phyloP scores from a whole-genome alignment of 148 eudicot species.

The Rhododendron ovatum region DNA sequence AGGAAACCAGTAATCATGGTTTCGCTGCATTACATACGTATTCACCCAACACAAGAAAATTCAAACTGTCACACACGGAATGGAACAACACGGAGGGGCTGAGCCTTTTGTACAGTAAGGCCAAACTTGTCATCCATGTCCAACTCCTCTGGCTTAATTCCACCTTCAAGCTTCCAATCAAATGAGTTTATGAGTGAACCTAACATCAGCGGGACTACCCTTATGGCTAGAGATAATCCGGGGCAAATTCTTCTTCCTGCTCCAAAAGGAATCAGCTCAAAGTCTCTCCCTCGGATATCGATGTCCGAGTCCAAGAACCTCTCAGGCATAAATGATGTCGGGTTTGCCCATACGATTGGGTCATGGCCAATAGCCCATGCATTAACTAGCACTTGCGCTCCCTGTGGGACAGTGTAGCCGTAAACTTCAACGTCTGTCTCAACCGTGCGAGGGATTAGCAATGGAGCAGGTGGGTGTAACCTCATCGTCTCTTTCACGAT shows the following conservation, averaged over 20 bases:
- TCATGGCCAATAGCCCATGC: constrained; percentile 8
- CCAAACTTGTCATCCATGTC: not conserved
- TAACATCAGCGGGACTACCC: constrained; percentile 1
- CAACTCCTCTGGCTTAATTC: not conserved
- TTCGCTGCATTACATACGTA: not conserved
- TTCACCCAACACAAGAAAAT: not conserved
- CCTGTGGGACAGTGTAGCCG: constrained; percentile 5
- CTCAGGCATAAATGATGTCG: constrained; percentile 7
- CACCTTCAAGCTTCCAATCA: not conserved
- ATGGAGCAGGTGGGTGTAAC: not conserved
- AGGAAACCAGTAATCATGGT: not conserved
- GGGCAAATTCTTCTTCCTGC: constrained; percentile 13
- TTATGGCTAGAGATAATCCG: not conserved
- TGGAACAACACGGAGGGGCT: not conserved
- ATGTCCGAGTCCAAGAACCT: constrained; percentile 10
- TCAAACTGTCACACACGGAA: not conserved
- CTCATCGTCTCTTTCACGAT: constrained; percentile 6
- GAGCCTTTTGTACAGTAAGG: not conserved
- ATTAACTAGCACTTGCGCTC: constrained; percentile 10
- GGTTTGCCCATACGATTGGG: not conserved
- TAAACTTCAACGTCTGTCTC: not conserved
- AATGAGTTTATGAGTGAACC: constrained; percentile 13
- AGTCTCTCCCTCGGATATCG: constrained; percentile 8
- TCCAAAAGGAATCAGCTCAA: constrained; percentile 15
- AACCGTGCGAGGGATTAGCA: not conserved